Evolutionary conservation across 2,329 filamentous ascomycete species (phyloP).

Genomic region (Alternaria postmessia): DNA sequence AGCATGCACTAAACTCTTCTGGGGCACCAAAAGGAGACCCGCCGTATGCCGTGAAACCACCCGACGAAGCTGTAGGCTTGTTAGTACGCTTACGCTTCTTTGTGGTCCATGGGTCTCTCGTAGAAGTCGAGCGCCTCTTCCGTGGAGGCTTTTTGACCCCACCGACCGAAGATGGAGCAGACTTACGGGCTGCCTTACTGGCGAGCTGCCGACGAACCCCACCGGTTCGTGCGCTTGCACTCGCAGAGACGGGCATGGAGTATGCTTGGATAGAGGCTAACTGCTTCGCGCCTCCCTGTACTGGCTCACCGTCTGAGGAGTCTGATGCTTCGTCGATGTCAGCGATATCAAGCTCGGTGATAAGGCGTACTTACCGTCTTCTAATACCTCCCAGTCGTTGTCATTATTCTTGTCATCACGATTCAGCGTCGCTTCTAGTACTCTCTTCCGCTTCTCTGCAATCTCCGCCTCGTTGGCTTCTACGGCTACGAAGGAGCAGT

Average conservation of each 20-base stretch:
- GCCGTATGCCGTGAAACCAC: not conserved
- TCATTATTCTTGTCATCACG: not conserved
- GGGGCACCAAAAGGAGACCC: not conserved
- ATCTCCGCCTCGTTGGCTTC: conserved; percentile 9
- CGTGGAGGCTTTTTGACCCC: not conserved
- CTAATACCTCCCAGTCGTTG: conserved; percentile 7
- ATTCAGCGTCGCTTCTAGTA: not conserved
- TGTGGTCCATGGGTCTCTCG: not conserved
- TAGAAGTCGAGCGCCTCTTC: not conserved
- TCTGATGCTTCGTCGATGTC: not conserved
- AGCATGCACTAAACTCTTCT: too few relatives aligned
- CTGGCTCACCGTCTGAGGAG: too few relatives aligned
- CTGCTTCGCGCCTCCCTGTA: not conserved
- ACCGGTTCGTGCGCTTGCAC: not conserved
- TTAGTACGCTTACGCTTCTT: not conserved
- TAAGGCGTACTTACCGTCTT: not conserved
- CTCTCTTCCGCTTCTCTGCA: not conserved
- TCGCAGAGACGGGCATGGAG: not conserved
- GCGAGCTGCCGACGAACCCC: not conserved
- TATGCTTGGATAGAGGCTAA: too few relatives aligned
- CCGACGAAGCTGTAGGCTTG: not conserved
- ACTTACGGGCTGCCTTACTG: conserved; percentile 5
- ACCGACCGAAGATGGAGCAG: not conserved
- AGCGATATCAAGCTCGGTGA: not conserved
- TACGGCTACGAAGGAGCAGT: conserved; percentile 11